These are phyloP conservation scores for Diplotaxis tenuifolia DNA, from an alignment of 345 rosid species.

Conservation along the genomic window DNA sequence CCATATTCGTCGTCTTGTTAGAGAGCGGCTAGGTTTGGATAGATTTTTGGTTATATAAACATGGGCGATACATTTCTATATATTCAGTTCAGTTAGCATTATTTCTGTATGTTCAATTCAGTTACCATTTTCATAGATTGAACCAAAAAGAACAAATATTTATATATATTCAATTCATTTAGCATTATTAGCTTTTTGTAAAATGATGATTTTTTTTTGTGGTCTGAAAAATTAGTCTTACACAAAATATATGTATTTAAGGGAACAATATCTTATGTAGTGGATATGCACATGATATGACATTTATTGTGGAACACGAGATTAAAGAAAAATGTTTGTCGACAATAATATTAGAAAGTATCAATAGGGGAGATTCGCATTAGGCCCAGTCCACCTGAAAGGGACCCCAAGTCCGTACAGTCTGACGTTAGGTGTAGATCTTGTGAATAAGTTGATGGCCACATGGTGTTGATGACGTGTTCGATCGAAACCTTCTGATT, in stretches of 20 bases:
- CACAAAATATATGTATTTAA: neutral
- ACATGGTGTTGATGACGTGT: slow-evolving; percentile 15
- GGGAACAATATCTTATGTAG: neutral
- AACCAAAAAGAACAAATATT: too few relatives aligned
- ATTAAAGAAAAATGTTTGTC: neutral
- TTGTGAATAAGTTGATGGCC: slow-evolving; percentile 20
- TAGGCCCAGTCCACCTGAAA: slow-evolving; percentile 28
- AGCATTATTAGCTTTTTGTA: neutral
- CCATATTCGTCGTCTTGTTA: too few relatives aligned
- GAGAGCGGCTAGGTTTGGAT: too few relatives aligned
- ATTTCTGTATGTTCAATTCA: too few relatives aligned
- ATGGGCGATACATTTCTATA: too few relatives aligned
- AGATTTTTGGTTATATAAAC: too few relatives aligned
- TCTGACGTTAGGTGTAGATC: slow-evolving; percentile 11
- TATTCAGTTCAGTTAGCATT: neutral
- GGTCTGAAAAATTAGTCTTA: neutral
- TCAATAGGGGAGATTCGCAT: slow-evolving; percentile 22
- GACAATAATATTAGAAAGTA: slow-evolving; percentile 1
- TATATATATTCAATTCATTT: too few relatives aligned
- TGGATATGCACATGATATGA: neutral
- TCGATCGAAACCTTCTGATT: neutral
- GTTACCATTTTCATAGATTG: too few relatives aligned
- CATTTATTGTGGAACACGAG: neutral
- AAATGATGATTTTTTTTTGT: neutral
- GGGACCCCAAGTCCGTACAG: slow-evolving; percentile 33